A percentile compares a stretch with the other conserved stretches of the same genome.
Evolutionary conservation across 2,329 filamentous ascomycete genomes (phyloP).

Genomic region (Catunica adiposa): DNA sequence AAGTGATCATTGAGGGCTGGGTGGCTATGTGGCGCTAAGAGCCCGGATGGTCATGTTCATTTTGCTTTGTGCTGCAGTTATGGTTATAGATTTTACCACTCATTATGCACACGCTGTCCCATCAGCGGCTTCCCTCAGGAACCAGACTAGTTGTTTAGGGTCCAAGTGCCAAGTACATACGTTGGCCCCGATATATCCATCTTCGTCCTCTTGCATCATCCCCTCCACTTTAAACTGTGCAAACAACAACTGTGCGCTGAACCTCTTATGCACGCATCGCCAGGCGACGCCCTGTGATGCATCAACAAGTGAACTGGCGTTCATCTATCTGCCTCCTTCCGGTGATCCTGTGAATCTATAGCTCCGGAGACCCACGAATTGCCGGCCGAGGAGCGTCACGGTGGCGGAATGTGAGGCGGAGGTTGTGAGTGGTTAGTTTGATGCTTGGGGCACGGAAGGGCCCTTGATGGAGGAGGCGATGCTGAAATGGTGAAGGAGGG

Average conservation of each 20-base stretch:
- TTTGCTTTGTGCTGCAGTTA: too few relatives aligned
- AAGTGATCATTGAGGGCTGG: too few relatives aligned
- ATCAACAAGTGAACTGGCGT: not conserved
- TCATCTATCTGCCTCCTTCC: not conserved
- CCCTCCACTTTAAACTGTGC: not conserved
- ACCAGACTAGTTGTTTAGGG: not conserved
- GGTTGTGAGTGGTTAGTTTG: not conserved
- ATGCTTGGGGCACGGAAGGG: not conserved
- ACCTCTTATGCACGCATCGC: not conserved
- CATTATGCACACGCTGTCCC: not conserved
- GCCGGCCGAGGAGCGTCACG: not conserved
- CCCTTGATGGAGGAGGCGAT: not conserved
- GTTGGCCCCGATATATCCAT: not conserved
- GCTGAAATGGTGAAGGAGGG: not conserved
- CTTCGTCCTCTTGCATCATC: not conserved
- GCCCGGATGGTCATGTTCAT: too few relatives aligned
- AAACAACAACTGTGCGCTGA: not conserved
- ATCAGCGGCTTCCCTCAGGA: not conserved
- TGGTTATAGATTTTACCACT: not conserved
- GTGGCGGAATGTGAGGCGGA: not conserved
- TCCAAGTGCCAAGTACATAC: not conserved
- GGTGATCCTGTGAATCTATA: not conserved
- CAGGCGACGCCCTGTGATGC: not conserved
- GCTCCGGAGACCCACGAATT: not conserved
- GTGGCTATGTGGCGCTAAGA: too few relatives aligned